Conservation (phyloP, 768 basidiomycete species). For the Clathrus columnatus region DNA sequence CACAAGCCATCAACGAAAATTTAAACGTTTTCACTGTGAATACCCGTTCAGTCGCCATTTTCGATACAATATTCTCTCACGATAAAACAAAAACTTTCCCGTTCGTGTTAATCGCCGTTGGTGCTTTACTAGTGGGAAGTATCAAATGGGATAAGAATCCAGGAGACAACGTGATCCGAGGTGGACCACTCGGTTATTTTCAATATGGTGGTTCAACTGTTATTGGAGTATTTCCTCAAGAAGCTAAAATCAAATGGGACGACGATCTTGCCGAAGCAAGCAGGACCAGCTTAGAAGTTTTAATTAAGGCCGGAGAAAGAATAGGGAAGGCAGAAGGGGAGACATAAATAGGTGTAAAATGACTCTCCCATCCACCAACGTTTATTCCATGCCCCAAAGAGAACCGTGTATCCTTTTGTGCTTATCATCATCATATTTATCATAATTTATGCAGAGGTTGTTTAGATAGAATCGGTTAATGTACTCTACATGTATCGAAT, state of each 20-base stretch:
- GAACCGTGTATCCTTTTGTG: too few species aligned
- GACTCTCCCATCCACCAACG: too few species aligned
- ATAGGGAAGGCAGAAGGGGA: slow-evolving; percentile 4
- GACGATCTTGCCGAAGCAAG: slow-evolving; percentile 11
- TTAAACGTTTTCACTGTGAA: slow-evolving; percentile 63
- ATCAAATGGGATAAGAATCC: slow-evolving; percentile 45
- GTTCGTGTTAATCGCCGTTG: slow-evolving; percentile 66
- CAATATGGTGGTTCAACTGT: slow-evolving; percentile 32
- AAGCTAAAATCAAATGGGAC: slow-evolving; percentile 13
- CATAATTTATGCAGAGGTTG: too few species aligned
- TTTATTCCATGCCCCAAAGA: too few species aligned
- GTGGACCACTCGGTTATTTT: slow-evolving; percentile 11
- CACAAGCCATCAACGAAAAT: slow-evolving; percentile 66
- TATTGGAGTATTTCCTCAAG: slow-evolving; percentile 23
- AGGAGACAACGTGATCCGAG: slow-evolving; percentile 29
- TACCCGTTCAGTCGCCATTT: slow-evolving; percentile 44
- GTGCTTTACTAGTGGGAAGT: slow-evolving; percentile 73
- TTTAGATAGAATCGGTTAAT: too few species aligned
- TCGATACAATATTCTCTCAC: slow-evolving; percentile 31
- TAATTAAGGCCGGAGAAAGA: slow-evolving; percentile 12
- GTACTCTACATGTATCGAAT: too few species aligned
- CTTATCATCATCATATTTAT: too few species aligned
- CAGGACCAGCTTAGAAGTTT: slow-evolving; percentile 7
- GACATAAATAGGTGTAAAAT: too few species aligned
- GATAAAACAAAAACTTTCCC: slow-evolving; percentile 29